Evolutionary conservation across 2,329 filamentous ascomycete species (phyloP).

Genomic region (Pseudopithomyces chartarum): DNA sequence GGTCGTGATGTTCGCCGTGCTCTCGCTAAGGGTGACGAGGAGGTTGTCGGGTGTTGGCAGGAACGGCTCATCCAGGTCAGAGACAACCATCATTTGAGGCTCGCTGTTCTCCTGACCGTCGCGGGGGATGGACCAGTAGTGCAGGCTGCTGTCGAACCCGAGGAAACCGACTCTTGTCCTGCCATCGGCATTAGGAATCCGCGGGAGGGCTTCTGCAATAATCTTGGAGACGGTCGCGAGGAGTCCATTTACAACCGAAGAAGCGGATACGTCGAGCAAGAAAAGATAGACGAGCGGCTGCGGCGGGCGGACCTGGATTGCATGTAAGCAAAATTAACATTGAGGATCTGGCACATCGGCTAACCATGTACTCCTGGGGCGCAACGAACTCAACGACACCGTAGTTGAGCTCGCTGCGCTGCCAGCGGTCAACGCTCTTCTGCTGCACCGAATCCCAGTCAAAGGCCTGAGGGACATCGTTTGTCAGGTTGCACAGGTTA

Average conservation of each 20-base stretch:
- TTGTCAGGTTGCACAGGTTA: conserved; percentile 99
- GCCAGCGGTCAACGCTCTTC: conserved; percentile 89
- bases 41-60: conserved; percentile 91
- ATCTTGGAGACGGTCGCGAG: conserved; percentile 90
- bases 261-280: conserved; percentile 91
- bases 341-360: conserved; percentile 38
- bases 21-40: conserved; percentile 85
- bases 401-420: conserved; percentile 90
- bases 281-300: conserved; percentile 96
- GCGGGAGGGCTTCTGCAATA: conserved; percentile 90
- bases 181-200: conserved; percentile 97
- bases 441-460: conserved; percentile 96
- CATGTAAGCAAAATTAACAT: no score
- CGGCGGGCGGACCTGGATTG: conserved; percentile 60
- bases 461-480: conserved; percentile 98
- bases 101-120: conserved; percentile 85
- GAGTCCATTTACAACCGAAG: conserved; percentile 85
- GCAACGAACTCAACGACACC: conserved; percentile 97
- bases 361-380: conserved; percentile 99
- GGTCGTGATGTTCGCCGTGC: conserved; percentile 85
- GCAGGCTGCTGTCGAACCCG: conserved; percentile 89
- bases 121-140: conserved; percentile 94
- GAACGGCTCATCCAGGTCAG: conserved; percentile 95
- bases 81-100: conserved; percentile 89
- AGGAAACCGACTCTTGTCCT: conserved; percentile 89